Conservation (phyloP, 192 early-diverging fungal species). For the Coemansia sp. region DNA sequence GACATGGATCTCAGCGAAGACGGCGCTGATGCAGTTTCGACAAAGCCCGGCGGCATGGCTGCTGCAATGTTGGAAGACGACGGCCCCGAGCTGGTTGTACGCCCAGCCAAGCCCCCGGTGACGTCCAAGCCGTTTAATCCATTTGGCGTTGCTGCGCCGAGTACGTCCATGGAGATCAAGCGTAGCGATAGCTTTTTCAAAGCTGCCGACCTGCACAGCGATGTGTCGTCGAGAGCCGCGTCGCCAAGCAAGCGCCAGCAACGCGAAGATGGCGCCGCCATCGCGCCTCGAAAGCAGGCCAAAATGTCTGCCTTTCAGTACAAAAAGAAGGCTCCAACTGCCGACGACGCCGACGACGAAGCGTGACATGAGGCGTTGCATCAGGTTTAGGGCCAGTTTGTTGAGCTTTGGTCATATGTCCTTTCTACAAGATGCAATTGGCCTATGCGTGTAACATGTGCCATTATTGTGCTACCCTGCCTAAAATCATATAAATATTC, state of each 20-base stretch:
- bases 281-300: slow-evolving; percentile 26
- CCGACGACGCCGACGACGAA: not conserved
- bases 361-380: not conserved
- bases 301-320: slow-evolving; percentile 32
- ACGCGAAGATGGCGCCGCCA: not conserved
- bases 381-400: slow-evolving; percentile 1
- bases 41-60: slow-evolving; percentile 3
- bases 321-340: slow-evolving; percentile 12
- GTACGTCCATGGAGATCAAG: slow-evolving; percentile 42
- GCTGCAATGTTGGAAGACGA: not conserved
- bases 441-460: slow-evolving; percentile 5
- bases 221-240: slow-evolving; percentile 14
- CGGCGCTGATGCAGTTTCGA: not conserved
- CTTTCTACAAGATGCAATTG: too few relatives aligned
- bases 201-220: slow-evolving; percentile 28
- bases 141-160: slow-evolving; percentile 38
- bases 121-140: slow-evolving; percentile 50
- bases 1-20: slow-evolving; percentile 9
- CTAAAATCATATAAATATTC: too few relatives aligned
- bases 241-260: slow-evolving; percentile 22
- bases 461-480: too few relatives aligned
- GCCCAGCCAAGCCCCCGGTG: slow-evolving; percentile 28
- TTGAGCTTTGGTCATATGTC: too few relatives aligned
- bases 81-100: slow-evolving; percentile 10
- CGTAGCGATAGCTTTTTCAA: slow-evolving; percentile 52